phyloP scores from a whole-genome alignment of 305 asterid genomes.

The Salvia sclarea region DNA sequence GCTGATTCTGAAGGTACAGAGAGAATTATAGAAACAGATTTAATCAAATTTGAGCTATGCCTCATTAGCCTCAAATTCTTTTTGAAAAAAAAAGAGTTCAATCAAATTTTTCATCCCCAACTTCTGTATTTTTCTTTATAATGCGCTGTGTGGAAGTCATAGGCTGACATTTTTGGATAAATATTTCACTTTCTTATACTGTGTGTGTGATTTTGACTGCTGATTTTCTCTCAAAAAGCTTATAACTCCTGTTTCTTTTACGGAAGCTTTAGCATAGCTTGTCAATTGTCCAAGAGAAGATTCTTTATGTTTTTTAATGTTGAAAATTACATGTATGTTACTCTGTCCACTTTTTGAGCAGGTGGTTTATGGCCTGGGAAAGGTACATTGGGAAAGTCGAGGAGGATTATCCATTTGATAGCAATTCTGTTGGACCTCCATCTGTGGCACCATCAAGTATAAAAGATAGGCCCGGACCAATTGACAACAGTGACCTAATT shows the following conservation, averaged over 20 bases:
- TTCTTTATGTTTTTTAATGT: background rate
- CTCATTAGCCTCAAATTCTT: too few species aligned
- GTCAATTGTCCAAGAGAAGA: background rate
- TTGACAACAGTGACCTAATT: slow-evolving; percentile 71
- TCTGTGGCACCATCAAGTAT: slow-evolving; percentile 35
- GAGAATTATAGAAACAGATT: background rate
- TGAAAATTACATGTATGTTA: background rate
- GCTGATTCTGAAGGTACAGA: background rate
- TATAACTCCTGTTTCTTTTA: background rate
- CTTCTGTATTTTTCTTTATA: background rate
- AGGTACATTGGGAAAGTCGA: slow-evolving; percentile 67
- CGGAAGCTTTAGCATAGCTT: background rate
- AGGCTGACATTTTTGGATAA: background rate
- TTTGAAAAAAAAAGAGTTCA: too few species aligned
- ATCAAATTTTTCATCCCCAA: background rate
- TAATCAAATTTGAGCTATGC: background rate
- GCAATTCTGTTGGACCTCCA: slow-evolving; percentile 37
- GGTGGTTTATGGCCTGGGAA: slow-evolving; percentile 89
- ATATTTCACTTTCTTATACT: background rate
- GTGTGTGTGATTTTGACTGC: slow-evolving; percentile 1
- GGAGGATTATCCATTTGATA: slow-evolving; percentile 48
- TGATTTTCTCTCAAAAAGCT: background rate
- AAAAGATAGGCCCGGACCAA: slow-evolving; percentile 71
- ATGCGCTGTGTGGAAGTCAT: background rate
- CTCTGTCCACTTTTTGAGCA: slow-evolving; percentile 26